Conservation (phyloP, 495 filamentous ascomycete species). For the Podospora pseudocomata region DNA sequence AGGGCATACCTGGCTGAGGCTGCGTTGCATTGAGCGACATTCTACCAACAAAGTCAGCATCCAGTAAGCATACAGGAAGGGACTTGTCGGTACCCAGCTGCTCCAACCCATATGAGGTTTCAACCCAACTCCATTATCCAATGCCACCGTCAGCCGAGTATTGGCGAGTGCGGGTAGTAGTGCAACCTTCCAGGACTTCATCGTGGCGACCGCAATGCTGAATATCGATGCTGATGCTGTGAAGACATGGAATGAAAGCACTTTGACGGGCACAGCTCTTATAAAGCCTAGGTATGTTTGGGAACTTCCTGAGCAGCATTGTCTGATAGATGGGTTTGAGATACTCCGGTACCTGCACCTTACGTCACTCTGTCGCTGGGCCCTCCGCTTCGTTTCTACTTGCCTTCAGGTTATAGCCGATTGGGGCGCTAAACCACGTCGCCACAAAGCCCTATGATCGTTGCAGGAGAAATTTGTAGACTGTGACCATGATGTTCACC, state of each 20-base stretch:
- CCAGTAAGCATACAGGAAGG: neutral
- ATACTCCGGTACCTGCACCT: too few relatives aligned
- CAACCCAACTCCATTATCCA: conserved; percentile 19
- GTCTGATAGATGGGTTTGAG: neutral
- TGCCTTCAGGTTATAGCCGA: too few relatives aligned
- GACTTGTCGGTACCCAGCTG: conserved; percentile 18
- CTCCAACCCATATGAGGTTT: conserved; percentile 27
- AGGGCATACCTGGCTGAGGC: conserved; percentile 24
- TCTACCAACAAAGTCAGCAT: neutral
- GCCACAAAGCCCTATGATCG: too few relatives aligned
- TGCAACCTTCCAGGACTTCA: neutral
- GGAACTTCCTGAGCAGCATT: neutral
- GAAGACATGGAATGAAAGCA: neutral
- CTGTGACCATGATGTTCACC: too few relatives aligned
- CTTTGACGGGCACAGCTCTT: neutral
- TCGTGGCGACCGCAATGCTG: neutral
- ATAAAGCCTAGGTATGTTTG: neutral
- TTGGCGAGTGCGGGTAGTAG: neutral
- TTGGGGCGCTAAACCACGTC: too few relatives aligned
- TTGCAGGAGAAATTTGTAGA: too few relatives aligned
- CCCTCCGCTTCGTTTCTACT: too few relatives aligned
- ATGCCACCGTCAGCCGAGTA: neutral
- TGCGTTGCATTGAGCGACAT: conserved; percentile 25
- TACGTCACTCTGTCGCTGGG: too few relatives aligned
- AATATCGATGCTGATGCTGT: neutral